Conservation (phyloP, 1,139 yeast genomes). For the Scheffersomyces lignicola region DNA sequence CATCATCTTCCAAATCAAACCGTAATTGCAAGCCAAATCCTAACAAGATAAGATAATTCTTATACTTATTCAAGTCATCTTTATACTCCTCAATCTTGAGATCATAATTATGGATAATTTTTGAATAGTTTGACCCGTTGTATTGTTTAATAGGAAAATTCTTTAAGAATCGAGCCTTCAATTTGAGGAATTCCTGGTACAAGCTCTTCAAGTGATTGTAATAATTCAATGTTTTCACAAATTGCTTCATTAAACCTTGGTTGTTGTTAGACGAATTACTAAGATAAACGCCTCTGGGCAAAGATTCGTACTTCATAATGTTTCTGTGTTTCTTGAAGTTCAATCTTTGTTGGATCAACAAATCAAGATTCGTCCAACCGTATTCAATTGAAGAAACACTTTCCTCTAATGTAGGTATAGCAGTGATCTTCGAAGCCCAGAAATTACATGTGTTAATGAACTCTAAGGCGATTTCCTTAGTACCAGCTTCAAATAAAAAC, state of each 20-base stretch:
- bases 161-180: slow-evolving; percentile 32
- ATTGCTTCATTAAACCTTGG: slow-evolving; percentile 49
- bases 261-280: slow-evolving; percentile 34
- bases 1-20: slow-evolving; percentile 42
- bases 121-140: slow-evolving; percentile 35
- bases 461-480: slow-evolving; percentile 66
- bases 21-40: slow-evolving; percentile 51
- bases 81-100: slow-evolving; percentile 43
- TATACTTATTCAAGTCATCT: slow-evolving; percentile 45
- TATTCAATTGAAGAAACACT: slow-evolving; percentile 74
- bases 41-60: slow-evolving; percentile 44
- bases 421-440: slow-evolving; percentile 86
- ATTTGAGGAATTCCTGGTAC: slow-evolving; percentile 35
- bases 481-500: slow-evolving; percentile 59
- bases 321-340: slow-evolving; percentile 36
- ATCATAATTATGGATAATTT: slow-evolving; percentile 39
- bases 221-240: slow-evolving; percentile 44
- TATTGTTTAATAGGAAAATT: slow-evolving; percentile 27
- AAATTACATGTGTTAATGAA: slow-evolving; percentile 80
- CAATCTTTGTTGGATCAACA: slow-evolving; percentile 26
- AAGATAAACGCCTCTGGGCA: slow-evolving; percentile 45
- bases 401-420: slow-evolving; percentile 65
- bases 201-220: slow-evolving; percentile 41
- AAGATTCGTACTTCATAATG: slow-evolving; percentile 43
- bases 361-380: slow-evolving; percentile 70